Conservation (phyloP, 306 rosid genomes). For the Prunus kanzakura region DNA sequence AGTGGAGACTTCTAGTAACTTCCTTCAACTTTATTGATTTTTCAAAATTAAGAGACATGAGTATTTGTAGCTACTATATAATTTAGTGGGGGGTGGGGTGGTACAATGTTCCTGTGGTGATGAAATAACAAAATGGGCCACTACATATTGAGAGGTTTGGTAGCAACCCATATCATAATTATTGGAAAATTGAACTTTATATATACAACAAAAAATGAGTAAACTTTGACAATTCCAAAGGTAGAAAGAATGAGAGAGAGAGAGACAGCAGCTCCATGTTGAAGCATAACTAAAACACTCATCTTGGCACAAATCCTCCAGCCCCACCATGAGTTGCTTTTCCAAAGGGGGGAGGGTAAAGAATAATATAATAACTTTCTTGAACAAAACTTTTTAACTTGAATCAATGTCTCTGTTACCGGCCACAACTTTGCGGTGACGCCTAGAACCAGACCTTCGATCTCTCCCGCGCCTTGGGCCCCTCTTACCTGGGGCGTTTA, state of each 20-base stretch:
- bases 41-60: not conserved
- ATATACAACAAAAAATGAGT: conserved; percentile 61
- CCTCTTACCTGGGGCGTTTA: conserved; percentile 36
- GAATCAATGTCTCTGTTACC: conserved; percentile 44
- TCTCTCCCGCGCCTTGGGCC: conserved; percentile 61
- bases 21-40: not conserved
- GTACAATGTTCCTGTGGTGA: conserved; percentile 23
- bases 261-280: conserved; percentile 25
- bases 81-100: not conserved
- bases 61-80: conserved; percentile 14
- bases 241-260: conserved; percentile 19
- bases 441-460: conserved; percentile 53
- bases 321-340: conserved; percentile 34
- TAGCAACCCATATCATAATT: conserved; percentile 39
- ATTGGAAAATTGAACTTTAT: conserved; percentile 33
- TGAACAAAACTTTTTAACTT: conserved; percentile 47
- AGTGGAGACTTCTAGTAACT: not conserved
- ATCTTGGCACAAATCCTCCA: conserved; percentile 45
- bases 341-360: conserved; percentile 28
- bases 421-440: conserved; percentile 63
- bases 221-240: conserved; percentile 23
- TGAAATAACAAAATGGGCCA: conserved; percentile 32
- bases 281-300: conserved; percentile 36
- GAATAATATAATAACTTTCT: conserved; percentile 26
- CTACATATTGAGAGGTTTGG: conserved; percentile 30